A percentile compares a stretch with the other conserved stretches of the same genome.
Evolutionary conservation across 2,329 filamentous ascomycete species (phyloP).

Genomic region (Paraconiothyrium brasiliense): DNA sequence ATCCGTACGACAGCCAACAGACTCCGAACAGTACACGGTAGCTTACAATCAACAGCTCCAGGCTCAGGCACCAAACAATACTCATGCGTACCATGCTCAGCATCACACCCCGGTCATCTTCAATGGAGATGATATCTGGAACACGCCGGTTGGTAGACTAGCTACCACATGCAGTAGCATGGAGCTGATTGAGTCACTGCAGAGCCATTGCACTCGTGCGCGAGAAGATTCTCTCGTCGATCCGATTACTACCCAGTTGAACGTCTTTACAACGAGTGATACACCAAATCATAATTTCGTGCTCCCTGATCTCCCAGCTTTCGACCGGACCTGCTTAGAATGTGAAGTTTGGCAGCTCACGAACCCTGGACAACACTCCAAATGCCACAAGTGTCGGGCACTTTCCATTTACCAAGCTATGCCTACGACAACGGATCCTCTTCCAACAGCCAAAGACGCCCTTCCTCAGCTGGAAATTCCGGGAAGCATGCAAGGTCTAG

Average conservation of each 20-base stretch:
- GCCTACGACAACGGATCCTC: neutral
- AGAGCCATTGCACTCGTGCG: slow-evolving; percentile 18
- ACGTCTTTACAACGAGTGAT: slow-evolving; percentile 33
- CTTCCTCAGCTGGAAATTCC: slow-evolving; percentile 25
- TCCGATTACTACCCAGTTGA: slow-evolving; percentile 31
- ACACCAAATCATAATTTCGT: slow-evolving; percentile 20
- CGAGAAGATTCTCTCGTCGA: slow-evolving; percentile 23
- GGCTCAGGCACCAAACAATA: slow-evolving; percentile 10
- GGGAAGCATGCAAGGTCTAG: slow-evolving; percentile 7
- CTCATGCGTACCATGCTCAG: neutral
- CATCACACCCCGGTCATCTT: slow-evolving; percentile 13
- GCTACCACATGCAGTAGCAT: neutral
- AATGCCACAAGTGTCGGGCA: slow-evolving; percentile 34
- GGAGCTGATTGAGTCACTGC: neutral
- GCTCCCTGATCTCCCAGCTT: slow-evolving; percentile 19
- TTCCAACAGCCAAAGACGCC: slow-evolving; percentile 15
- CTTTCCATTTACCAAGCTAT: slow-evolving; percentile 14
- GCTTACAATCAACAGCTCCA: slow-evolving; percentile 25
- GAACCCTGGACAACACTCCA: slow-evolving; percentile 30
- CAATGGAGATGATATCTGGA: slow-evolving; percentile 20
- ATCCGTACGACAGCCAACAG: slow-evolving; percentile 15
- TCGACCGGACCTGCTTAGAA: slow-evolving; percentile 26
- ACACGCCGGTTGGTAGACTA: slow-evolving; percentile 19
- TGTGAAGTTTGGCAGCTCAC: slow-evolving; percentile 38
- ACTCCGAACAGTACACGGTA: neutral